phyloP scores from a whole-genome alignment of 768 basidiomycete species.

The Peribolospora baueri region DNA sequence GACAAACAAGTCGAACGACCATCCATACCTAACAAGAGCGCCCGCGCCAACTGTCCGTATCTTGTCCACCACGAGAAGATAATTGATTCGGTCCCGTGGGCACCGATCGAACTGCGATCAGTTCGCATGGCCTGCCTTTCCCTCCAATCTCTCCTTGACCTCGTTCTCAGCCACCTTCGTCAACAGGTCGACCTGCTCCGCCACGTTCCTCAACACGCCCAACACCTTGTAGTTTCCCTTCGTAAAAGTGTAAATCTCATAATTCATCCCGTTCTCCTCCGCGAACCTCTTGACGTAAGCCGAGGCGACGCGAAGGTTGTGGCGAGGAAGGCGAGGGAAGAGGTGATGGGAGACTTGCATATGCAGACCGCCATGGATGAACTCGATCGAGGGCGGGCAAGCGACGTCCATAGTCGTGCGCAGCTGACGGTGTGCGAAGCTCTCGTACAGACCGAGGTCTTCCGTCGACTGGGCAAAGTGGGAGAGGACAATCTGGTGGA shows the following conservation, averaged over 20 bases:
- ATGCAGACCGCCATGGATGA: conserved; percentile 90
- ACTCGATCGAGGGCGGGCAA: conserved; percentile 57
- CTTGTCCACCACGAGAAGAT: no score
- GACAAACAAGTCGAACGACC: no score
- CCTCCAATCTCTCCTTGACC: conserved; percentile 18
- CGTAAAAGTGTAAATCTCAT: conserved; percentile 75
- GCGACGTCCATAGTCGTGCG: conserved; percentile 94
- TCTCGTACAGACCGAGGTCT: conserved; percentile 72
- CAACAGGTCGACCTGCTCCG: conserved; percentile 62
- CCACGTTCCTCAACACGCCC: conserved; percentile 57
- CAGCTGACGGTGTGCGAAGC: conserved; percentile 77
- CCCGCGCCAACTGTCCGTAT: no score
- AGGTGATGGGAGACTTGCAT: conserved; percentile 88
- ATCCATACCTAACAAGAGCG: no score
- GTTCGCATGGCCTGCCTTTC: no score
- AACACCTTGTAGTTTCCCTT: conserved; percentile 65
- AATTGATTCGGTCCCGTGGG: no score
- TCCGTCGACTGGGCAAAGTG: conserved; percentile 74
- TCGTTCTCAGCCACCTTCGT: conserved; percentile 57
- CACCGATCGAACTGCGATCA: no score
- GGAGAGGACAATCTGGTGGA: conserved; percentile 56
- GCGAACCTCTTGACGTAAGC: conserved; percentile 68
- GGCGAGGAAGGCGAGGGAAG: conserved; percentile 81
- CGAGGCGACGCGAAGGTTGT: conserved; percentile 67
- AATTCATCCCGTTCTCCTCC: conserved; percentile 44